Evolutionary conservation across 495 filamentous ascomycete genomes (phyloP), one percentile per base, ranked within the genome.

Genomic region (Penicillium lagena): DNA sequence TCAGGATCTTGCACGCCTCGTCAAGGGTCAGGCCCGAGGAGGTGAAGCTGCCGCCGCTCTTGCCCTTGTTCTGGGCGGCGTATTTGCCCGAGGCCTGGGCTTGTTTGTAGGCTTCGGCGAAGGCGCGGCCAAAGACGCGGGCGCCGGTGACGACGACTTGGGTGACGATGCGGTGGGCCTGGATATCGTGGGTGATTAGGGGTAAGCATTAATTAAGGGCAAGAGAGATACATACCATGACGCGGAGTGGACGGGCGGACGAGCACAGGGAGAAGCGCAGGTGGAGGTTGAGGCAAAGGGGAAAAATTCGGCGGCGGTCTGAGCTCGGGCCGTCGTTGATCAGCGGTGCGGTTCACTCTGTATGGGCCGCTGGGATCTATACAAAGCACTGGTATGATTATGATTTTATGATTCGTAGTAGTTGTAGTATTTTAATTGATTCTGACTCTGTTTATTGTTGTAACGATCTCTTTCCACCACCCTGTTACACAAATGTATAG

Each of bases 1-100:
- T 95, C 43, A 98, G 80, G 62, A 98, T 97, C 68, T 89, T 90
- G 79, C 90, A 96, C 9, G 93, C 94, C 69, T 98, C 93, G 51
- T 95, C 90, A 41, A 98, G 79, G 7, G 89, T 94, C 55, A 96
- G 80, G 50, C 87, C 86, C 33, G 78, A 73, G 31, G 82, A 77
- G 32, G 77, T 63, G 47, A 79, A 71, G 43, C 79, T 55, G 12
- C 53, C 56, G 35, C 67, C 71, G 35, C 70, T 64, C 35, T 71
- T 71, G 35, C 71, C 64, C 35, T 71, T 68, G 61, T 71, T 73
- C 29, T 69, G 77, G n/a, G 82, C 78, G 49, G 84, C 79, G 60
- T 96, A 89, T 71, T 87, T 85, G 38, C 81, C 81, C 1, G 89
- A 82, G 5, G 91, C 93, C 35, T 86, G 76, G 30, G 93, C 91